Conservation (phyloP, 1,284 basidiomycete genomes). For the Ceratobasidium sp. region DNA sequence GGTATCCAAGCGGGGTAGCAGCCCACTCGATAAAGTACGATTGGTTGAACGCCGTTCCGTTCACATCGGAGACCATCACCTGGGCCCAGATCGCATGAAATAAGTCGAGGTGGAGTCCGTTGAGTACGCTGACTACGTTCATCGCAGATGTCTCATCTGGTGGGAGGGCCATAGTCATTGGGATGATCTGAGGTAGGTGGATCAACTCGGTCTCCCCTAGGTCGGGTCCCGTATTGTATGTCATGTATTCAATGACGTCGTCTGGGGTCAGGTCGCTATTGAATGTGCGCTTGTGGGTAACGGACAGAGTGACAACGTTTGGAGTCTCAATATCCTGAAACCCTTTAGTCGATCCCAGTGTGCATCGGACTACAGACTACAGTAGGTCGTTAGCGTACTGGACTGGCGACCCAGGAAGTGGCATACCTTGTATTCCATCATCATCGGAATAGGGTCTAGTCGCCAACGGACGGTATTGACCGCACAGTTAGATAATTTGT, state of each 20-base stretch:
- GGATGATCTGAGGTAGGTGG: no score
- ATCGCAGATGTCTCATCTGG: neutral
- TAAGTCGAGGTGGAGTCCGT: slow-evolving; percentile 4
- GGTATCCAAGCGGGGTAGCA: no score
- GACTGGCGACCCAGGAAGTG: neutral
- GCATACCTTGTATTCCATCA: neutral
- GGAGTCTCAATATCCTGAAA: neutral
- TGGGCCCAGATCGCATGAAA: neutral
- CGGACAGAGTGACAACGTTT: neutral
- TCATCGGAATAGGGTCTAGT: neutral
- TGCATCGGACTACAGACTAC: neutral
- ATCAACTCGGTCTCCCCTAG: no score
- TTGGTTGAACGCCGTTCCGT: neutral
- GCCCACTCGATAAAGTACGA: slow-evolving; percentile 8
- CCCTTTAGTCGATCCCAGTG: neutral
- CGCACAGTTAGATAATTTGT: neutral
- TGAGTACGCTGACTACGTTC: neutral
- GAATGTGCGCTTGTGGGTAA: neutral
- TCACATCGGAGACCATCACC: neutral
- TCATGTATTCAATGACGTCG: slow-evolving; percentile 11
- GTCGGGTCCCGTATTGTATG: neutral
- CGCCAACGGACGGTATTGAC: neutral
- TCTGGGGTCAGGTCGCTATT: neutral
- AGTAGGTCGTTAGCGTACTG: neutral
- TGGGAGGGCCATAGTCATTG: neutral